Percentiles rank a stretch among this genome's conserved stretches.
Conservation (phyloP, 192 early-diverging fungal genomes). For the Thamnidium elegans region DNA sequence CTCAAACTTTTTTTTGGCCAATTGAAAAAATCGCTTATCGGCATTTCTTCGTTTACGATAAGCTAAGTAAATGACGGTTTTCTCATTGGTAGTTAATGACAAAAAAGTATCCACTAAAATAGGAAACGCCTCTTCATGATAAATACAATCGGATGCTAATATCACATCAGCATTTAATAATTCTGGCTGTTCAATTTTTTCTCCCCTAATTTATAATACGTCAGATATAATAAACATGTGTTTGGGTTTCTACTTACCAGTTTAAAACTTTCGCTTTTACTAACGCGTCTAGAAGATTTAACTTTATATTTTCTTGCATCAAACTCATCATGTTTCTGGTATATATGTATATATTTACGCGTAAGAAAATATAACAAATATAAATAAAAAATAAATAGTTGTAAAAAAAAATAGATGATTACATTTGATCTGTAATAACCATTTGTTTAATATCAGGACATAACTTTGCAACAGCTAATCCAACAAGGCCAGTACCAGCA, state of each 20-base stretch:
- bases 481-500: constrained; percentile 50
- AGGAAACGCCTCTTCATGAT: constrained; percentile 47
- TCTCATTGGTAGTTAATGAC: constrained; percentile 22
- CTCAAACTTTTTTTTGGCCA: constrained; percentile 44
- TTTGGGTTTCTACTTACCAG: constrained; percentile 18
- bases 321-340: constrained; percentile 38
- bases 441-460: constrained; percentile 27
- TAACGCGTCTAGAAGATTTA: constrained; percentile 26
- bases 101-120: constrained; percentile 43
- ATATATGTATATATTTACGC: not conserved
- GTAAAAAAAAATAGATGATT: not conserved
- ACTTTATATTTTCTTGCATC: constrained; percentile 45
- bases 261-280: constrained; percentile 11
- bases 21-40: constrained; percentile 49
- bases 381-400: not conserved
- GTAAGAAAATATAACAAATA: not conserved
- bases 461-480: constrained; percentile 39
- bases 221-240: not conserved
- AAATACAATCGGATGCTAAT: constrained; percentile 50
- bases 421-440: constrained; percentile 48
- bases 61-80: constrained; percentile 38
- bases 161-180: constrained; percentile 37
- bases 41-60: constrained; percentile 48
- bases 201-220: not conserved
- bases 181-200: constrained; percentile 1